These are phyloP conservation scores for Cryptococcus sp. DNA, from an alignment of 1,284 basidiomycete genomes.

Conservation along the genomic window DNA sequence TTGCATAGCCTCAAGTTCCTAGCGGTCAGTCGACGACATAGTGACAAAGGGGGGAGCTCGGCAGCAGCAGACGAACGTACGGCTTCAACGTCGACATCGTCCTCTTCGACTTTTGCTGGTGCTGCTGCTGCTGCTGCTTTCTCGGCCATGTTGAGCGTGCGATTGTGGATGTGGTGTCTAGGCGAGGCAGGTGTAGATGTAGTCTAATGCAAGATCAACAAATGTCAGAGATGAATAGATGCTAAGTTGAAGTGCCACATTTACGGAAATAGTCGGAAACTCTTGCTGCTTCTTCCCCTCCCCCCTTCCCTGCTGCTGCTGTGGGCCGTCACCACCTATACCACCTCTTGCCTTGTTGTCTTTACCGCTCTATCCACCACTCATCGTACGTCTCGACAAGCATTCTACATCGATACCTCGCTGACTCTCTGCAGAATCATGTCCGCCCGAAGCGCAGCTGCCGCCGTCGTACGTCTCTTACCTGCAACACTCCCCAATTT, in stretches of 20 bases:
- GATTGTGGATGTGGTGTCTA: not conserved
- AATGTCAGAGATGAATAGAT: not conserved
- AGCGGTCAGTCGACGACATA: not conserved
- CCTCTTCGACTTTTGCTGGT: no score
- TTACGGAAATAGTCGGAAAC: slow-evolving; percentile 6
- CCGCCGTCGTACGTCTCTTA: slow-evolving; percentile 56
- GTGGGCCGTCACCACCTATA: not conserved
- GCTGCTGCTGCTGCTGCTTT: slow-evolving; percentile 34
- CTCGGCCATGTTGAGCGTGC: slow-evolving; percentile 29
- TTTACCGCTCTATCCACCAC: not conserved
- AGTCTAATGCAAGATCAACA: not conserved
- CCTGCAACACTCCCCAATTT: not conserved
- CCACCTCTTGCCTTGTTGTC: not conserved
- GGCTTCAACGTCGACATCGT: slow-evolving; percentile 42
- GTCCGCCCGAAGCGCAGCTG: slow-evolving; percentile 76
- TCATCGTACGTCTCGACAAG: not conserved
- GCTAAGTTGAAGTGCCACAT: slow-evolving; percentile 3
- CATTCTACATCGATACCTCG: not conserved
- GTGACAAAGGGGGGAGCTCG: not conserved
- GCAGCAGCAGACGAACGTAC: slow-evolving; percentile 12
- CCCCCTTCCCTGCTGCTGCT: no score
- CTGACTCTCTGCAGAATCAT: slow-evolving; percentile 45
- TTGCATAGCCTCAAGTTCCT: slow-evolving; percentile 68
- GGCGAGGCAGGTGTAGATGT: not conserved
- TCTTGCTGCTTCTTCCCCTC: not conserved